phyloP scores from a whole-genome alignment of 768 basidiomycete genomes.

The Zangia roseola region DNA sequence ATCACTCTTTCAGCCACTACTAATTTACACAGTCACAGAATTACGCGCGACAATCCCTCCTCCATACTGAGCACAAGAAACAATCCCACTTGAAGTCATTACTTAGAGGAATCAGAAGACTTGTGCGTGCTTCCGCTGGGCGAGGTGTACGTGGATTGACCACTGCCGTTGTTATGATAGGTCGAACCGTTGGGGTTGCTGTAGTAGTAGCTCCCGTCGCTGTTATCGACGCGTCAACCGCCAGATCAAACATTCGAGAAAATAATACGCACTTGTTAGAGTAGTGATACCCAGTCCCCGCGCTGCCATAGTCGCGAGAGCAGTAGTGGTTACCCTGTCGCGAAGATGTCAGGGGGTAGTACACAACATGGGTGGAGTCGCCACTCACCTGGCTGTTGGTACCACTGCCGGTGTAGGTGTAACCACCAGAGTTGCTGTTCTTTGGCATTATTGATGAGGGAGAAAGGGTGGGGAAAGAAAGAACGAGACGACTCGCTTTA shows the following conservation, averaged over 20 bases:
- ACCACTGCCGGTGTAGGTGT: slow-evolving; percentile 46
- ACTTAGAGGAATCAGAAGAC: slow-evolving; percentile 27
- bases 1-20: no score
- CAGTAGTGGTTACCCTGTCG: slow-evolving; percentile 62
- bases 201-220: slow-evolving; percentile 64
- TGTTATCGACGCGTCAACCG: slow-evolving; percentile 13
- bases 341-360: not conserved
- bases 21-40: no score
- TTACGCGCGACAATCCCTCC: no score
- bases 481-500: no score
- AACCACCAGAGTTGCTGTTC: slow-evolving; percentile 26
- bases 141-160: slow-evolving; percentile 50
- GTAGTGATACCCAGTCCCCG: slow-evolving; percentile 55
- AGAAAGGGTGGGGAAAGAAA: not conserved
- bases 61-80: no score
- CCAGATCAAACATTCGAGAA: not conserved
- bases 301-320: slow-evolving; percentile 45
- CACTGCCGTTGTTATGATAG: slow-evolving; percentile 54
- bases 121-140: slow-evolving; percentile 36
- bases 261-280: slow-evolving; percentile 47
- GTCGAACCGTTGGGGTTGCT: slow-evolving; percentile 57
- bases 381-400: slow-evolving; percentile 50
- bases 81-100: no score
- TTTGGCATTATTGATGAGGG: slow-evolving; percentile 15
- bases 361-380: not conserved